Evolutionary conservation across 1,284 basidiomycete genomes (phyloP).

Genomic region (Omphalotus olearius): DNA sequence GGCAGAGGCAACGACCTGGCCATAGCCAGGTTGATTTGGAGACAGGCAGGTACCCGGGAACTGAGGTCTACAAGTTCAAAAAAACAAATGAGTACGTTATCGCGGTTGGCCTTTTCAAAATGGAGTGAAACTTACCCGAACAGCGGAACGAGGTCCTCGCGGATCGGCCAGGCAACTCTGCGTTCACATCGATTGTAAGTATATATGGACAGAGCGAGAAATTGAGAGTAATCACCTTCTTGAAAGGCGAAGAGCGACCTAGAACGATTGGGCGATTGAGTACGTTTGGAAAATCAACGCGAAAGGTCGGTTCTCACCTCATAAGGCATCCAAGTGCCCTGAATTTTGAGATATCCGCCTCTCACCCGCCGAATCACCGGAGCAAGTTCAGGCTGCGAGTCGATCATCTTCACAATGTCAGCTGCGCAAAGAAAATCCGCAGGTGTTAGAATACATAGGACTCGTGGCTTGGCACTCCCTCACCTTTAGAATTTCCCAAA

Average conservation of each 20-base stretch:
- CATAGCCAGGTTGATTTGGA: conserved; percentile 78
- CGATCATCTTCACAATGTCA: conserved; percentile 86
- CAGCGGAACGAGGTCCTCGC: conserved; percentile 75
- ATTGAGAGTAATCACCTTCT: conserved; percentile 51
- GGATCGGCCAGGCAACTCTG: conserved; percentile 86
- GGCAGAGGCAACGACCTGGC: conserved; percentile 65
- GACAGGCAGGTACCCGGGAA: conserved; percentile 77
- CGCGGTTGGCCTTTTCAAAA: neutral
- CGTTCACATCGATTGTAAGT: conserved; percentile 15
- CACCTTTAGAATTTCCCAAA: conserved; percentile 82
- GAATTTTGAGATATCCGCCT: conserved; percentile 84
- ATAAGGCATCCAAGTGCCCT: conserved; percentile 88
- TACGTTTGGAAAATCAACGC: conserved; percentile 3
- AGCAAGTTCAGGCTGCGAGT: conserved; percentile 82
- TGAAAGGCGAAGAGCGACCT: conserved; percentile 72
- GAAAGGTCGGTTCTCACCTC: conserved; percentile 46
- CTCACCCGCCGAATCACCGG: conserved; percentile 75
- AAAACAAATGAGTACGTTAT: conserved; percentile 3
- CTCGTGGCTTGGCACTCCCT: conserved; percentile 9
- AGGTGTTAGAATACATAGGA: neutral
- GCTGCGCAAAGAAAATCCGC: conserved; percentile 36
- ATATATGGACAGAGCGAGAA: conserved; percentile 12
- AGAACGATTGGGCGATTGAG: conserved; percentile 7
- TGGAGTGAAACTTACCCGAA: conserved; percentile 57
- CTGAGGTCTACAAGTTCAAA: conserved; percentile 41